A percentile compares a stretch with the other conserved stretches of the same genome.
Evolutionary conservation across 208 protist species (phyloP).

Genomic region (Acanthamoeba lenticulata): DNA sequence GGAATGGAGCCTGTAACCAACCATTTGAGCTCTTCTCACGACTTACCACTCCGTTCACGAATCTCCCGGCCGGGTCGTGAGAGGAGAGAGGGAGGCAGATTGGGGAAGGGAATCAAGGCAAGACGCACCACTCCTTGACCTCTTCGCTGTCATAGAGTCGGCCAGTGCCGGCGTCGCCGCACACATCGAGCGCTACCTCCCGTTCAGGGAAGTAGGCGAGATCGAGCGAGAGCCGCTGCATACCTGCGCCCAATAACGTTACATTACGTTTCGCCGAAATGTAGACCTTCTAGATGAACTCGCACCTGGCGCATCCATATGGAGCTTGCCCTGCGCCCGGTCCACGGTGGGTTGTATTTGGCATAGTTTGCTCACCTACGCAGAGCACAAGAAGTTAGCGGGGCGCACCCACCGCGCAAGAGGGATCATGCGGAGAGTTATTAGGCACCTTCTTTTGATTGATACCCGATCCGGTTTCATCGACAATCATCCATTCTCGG

Average conservation of each 20-base stretch:
- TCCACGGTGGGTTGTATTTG: not conserved
- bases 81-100: no score
- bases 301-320: constrained; percentile 20
- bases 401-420: no score
- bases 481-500: constrained; percentile 82
- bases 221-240: not conserved
- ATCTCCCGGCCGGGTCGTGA: no score
- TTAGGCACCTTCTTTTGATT: constrained; percentile 77
- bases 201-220: constrained; percentile 31
- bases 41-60: no score
- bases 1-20: not conserved
- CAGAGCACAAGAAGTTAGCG: not conserved
- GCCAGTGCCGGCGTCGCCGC: not conserved
- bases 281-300: not conserved
- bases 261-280: not conserved
- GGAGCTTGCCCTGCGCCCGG: not conserved
- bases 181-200: constrained; percentile 43
- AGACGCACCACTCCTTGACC: not conserved
- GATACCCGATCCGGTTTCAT: constrained; percentile 63
- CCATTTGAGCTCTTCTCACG: no score
- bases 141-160: not conserved
- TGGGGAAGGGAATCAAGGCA: not conserved
- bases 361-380: constrained; percentile 33
- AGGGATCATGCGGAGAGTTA: no score
- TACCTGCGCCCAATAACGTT: not conserved